Percentiles rank a stretch among this genome's conserved stretches.
phyloP scores from a whole-genome alignment of 305 asterid genomes.

The Solanum chacoense region DNA sequence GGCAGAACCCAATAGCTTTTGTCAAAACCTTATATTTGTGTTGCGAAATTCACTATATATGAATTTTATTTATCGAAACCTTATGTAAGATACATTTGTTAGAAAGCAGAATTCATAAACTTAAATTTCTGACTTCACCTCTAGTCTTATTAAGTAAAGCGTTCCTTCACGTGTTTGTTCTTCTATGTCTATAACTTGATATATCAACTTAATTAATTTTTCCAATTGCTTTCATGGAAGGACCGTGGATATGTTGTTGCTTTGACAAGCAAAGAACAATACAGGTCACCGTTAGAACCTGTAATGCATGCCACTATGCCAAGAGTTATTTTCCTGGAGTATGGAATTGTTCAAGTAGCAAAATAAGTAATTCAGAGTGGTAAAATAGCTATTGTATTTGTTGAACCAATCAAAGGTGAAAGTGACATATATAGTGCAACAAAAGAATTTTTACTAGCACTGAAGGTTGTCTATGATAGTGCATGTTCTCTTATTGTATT shows the following conservation, averaged over 20 bases:
- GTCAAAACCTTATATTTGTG: background rate
- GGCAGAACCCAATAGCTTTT: background rate
- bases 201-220: constrained; percentile 23
- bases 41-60: background rate
- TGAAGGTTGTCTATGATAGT: constrained; percentile 30
- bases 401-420: too few species aligned
- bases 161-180: background rate
- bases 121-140: background rate
- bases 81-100: background rate
- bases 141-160: background rate
- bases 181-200: background rate
- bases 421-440: too few species aligned
- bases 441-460: too few species aligned
- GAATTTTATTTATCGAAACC: background rate
- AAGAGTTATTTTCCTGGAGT: constrained; percentile 71
- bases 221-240: constrained; percentile 82
- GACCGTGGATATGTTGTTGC: constrained; percentile 88
- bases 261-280: constrained; percentile 84
- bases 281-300: constrained; percentile 79
- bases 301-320: constrained; percentile 45
- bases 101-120: background rate
- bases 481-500: constrained; percentile 63
- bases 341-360: constrained; percentile 64
- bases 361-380: background rate
- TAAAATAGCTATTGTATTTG: too few species aligned